A percentile compares a stretch with the other conserved stretches of the same genome.
Conservation (phyloP, 805 yeast genomes). For the Torulaspora indica region DNA sequence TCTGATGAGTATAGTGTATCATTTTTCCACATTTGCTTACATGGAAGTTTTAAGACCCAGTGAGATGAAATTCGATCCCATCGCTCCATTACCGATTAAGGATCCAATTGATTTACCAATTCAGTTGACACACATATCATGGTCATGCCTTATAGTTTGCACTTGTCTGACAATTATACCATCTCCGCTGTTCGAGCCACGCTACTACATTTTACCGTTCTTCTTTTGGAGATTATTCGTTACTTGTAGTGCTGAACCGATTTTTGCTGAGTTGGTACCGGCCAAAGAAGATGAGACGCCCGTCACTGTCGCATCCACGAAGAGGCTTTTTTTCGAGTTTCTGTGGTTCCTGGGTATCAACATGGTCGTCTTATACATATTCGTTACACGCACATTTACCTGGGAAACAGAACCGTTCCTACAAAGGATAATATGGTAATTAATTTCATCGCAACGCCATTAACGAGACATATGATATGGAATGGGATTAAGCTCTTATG, state of each 20-base stretch:
- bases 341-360: slow-evolving; percentile 59
- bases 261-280: slow-evolving; percentile 26
- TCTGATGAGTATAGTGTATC: slow-evolving; percentile 63
- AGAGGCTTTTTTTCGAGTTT: slow-evolving; percentile 50
- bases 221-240: slow-evolving; percentile 64
- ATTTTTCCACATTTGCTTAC: slow-evolving; percentile 45
- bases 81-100: slow-evolving; percentile 38
- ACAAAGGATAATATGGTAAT: slow-evolving; percentile 86
- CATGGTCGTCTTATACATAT: slow-evolving; percentile 48
- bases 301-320: slow-evolving; percentile 24
- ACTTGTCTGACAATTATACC: slow-evolving; percentile 65
- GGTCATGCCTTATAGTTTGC: slow-evolving; percentile 49
- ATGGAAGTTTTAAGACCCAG: slow-evolving; percentile 36
- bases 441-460: background rate
- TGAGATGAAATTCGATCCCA: slow-evolving; percentile 36
- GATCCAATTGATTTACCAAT: slow-evolving; percentile 36
- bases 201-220: slow-evolving; percentile 83
- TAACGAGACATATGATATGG: background rate
- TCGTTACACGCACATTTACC: slow-evolving; percentile 54
- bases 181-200: slow-evolving; percentile 89
- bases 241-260: slow-evolving; percentile 38
- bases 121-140: slow-evolving; percentile 44
- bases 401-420: slow-evolving; percentile 60
- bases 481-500: slow-evolving; percentile 2
- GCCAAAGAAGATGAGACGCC: slow-evolving; percentile 16